Evolutionary conservation across 1,284 basidiomycete species (phyloP), one percentile per base, ranked within the genome.

Genomic region (Boletellus deceptivus): DNA sequence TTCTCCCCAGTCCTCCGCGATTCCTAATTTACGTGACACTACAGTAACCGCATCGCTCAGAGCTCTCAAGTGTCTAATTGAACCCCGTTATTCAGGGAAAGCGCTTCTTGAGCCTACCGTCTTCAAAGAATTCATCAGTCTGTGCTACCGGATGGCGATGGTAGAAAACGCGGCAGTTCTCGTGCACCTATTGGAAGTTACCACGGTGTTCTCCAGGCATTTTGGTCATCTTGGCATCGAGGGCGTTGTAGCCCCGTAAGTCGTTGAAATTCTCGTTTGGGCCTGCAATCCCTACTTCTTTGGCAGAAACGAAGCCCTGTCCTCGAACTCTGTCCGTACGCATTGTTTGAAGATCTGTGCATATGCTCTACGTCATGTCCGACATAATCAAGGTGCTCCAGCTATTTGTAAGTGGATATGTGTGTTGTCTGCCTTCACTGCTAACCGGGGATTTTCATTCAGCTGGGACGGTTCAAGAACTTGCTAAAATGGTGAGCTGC

Each of bases 91-190:
- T 59, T 82, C 87, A 5, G 96, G 95, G 3, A 82, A 81, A 27
- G 88, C 86, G 0, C 77, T 98, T 39, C 75, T 89, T 54, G 90
- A 95, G 35, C 80, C 83, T 2, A 79, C 84, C 0, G 82, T 93
- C 33, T 96, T 97, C 61, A 91, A 93, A 43, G 96, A 99, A 71
- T 83, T 99, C 48, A 83, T 89, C 62, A 89, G 87, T 43, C 72
- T 98, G 9, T 92, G 86, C 66, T 93, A 96, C 66, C 83, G 96
- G 2, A 84, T 98, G 68, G 89, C 89, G 0, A 85, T 98, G 78
- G 91, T 89, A 3, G 94, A 97, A 64, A 75, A 84, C 0, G 83
- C 89, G 0, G 70, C 64, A 0, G 80, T 94, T 20, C 91, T 94
- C 63, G 70, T 82, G 0, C 80, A 89, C 54, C 79, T 98, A 41